Percentiles rank a stretch among this genome's conserved stretches.
These are phyloP conservation scores for Rhodotorula sphaerocarpa DNA, from an alignment of 768 basidiomycete species.

Conservation along the genomic window DNA sequence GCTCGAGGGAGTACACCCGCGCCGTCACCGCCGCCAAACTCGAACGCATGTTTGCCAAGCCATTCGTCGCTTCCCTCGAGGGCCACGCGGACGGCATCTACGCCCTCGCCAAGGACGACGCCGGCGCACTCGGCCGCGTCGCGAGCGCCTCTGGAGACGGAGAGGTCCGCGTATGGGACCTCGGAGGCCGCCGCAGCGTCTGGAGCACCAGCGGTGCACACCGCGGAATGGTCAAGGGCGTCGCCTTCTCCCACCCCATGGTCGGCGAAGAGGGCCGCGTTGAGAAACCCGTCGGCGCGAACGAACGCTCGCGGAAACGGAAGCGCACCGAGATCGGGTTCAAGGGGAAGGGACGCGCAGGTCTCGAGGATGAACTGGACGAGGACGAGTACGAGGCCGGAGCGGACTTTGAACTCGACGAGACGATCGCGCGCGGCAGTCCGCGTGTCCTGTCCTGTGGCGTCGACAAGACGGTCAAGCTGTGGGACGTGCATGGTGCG, in stretches of 20 bases:
- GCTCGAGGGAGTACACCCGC: slow-evolving; percentile 82
- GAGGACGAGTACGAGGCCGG: slow-evolving; percentile 36
- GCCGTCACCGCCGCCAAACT: slow-evolving; percentile 94
- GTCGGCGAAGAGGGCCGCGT: slow-evolving; percentile 44
- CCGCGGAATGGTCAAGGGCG: slow-evolving; percentile 73
- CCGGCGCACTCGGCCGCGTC: slow-evolving; percentile 63
- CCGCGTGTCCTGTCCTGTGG: slow-evolving; percentile 64
- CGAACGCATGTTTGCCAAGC: slow-evolving; percentile 95
- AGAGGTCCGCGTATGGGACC: slow-evolving; percentile 78
- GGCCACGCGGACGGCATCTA: slow-evolving; percentile 95
- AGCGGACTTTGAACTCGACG: slow-evolving; percentile 40
- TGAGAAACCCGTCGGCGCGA: slow-evolving; percentile 28
- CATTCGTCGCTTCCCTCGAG: slow-evolving; percentile 79
- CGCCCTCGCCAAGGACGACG: slow-evolving; percentile 60
- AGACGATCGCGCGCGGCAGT: slow-evolving; percentile 42
- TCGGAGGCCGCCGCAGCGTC: slow-evolving; percentile 53
- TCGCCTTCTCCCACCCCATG: slow-evolving; percentile 57
- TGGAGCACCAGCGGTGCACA: slow-evolving; percentile 60
- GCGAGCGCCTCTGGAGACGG: slow-evolving; percentile 96
- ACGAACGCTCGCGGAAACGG: slow-evolving; percentile 29
- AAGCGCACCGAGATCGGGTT: slow-evolving; percentile 25
- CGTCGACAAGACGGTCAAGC: slow-evolving; percentile 69
- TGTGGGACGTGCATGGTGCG: slow-evolving; percentile 56
- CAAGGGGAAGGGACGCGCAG: slow-evolving; percentile 38
- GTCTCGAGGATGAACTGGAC: slow-evolving; percentile 37